Base-by-base conservation (phyloP, 2,329 filamentous ascomycete species). In the Colletotrichum filicis region DNA sequence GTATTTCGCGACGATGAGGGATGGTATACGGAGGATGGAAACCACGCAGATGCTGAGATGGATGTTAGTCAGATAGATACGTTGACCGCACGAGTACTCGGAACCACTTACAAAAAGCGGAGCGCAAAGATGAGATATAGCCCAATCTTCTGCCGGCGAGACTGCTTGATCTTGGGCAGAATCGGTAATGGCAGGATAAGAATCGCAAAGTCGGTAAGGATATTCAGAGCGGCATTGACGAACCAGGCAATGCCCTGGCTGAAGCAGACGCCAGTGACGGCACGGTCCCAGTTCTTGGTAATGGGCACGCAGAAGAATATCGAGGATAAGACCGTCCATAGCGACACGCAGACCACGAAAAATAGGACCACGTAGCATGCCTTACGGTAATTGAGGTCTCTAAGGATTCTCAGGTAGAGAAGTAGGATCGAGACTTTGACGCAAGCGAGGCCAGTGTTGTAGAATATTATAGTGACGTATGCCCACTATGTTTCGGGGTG, bases 361-460 rank as follows among this genome's bases (percentile, higher is more conserved):
- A 11, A 64, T 42, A 79, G 32, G 2, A 69, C 58, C 0, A 60
- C 63, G 55, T 74, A 74, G 1, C 75, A 73, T 5, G 75, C 73
- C 32, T 72, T 76, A 49, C 76, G 77, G 26, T 76, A 74, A 66
- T 77, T 77, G 3, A 75, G 63, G 58, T 76, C 74, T 5, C 77
- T 77, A 12, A 79, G 37, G 22, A 79, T 75, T 8, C 77, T 76
- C 2, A 79, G 69, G 57, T 79, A 79, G 3, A 79, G 69, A 5
- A 78, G 62, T 24, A 79, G 49, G 28, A 79, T 78, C 7, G 77
- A 79, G 56, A 78, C 26, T 46, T 79, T 79, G 14, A 77, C 75
- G 37, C 76, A 67, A 26, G 59, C 72, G 9, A 79, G 56, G 11
- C 74, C 77, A n/a, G 72, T 53, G 32, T 77, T 73, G 71, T 78